Evolutionary conservation across 148 eudicot species (phyloP).

Genomic region (Vaccinium darrowii): DNA sequence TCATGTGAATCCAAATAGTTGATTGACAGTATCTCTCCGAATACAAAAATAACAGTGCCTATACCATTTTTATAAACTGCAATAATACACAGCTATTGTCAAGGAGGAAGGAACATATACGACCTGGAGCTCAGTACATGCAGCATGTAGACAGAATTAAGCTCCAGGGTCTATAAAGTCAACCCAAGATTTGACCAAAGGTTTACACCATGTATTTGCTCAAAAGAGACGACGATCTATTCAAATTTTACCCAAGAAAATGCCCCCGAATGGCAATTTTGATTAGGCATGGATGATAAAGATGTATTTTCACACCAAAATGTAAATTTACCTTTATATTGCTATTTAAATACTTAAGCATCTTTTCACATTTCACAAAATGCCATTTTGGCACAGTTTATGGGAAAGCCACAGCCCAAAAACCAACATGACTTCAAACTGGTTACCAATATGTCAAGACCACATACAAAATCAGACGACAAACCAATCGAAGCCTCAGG

Average conservation of each 20-base stretch:
- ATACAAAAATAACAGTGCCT: not conserved
- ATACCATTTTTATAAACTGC: not conserved
- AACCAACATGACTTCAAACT: constrained; percentile 5
- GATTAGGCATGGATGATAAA: not conserved
- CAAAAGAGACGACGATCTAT: not conserved
- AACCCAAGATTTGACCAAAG: not conserved
- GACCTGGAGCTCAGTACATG: not conserved
- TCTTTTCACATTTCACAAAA: not conserved
- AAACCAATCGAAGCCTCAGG: not conserved
- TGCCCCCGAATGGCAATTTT: not conserved
- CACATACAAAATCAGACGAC: not conserved
- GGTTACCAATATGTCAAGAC: not conserved
- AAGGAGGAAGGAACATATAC: not conserved
- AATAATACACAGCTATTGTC: not conserved
- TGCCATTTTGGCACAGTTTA: not conserved
- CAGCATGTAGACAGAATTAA: not conserved
- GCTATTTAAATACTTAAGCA: not conserved
- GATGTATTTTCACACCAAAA: not conserved
- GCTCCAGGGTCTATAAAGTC: not conserved
- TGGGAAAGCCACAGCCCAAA: not conserved
- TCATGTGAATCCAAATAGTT: not conserved
- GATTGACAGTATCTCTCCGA: not conserved
- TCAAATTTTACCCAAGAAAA: not conserved
- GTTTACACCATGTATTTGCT: not conserved
- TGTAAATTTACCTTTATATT: not conserved